Evolutionary conservation across 768 basidiomycete genomes (phyloP).

Genomic region (Cyclocybe aegerita): DNA sequence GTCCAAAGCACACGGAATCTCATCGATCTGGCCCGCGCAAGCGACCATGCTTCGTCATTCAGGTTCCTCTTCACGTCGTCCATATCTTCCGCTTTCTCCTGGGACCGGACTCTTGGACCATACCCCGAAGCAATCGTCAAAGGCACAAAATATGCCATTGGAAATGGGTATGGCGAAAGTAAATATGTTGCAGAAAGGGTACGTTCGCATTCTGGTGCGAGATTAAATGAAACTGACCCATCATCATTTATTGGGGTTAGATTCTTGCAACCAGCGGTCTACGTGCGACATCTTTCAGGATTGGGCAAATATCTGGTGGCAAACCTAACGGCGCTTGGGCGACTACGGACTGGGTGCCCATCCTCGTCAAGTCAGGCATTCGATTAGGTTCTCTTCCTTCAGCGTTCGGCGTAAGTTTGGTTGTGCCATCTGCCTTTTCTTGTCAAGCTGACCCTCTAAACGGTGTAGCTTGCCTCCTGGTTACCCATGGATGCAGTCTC

Average conservation of each 20-base stretch:
- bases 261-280: conserved; percentile 29
- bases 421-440: not conserved
- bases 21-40: conserved; percentile 36
- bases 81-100: conserved; percentile 26
- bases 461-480: conserved; percentile 32
- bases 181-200: conserved; percentile 35
- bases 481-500: conserved; percentile 28
- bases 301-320: conserved; percentile 39
- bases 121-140: conserved; percentile 33
- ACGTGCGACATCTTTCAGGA: conserved; percentile 26
- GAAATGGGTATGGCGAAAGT: conserved; percentile 30
- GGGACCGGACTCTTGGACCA: conserved; percentile 23
- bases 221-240: too few relatives aligned
- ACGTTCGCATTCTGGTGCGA: conserved; percentile 6
- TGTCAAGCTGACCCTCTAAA: not conserved
- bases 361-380: conserved; percentile 35
- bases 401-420: conserved; percentile 23
- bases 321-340: conserved; percentile 36
- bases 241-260: conserved; percentile 12
- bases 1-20: conserved; percentile 39
- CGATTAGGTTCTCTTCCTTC: conserved; percentile 26
- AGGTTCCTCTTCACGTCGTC: conserved; percentile 40
- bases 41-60: conserved; percentile 21
- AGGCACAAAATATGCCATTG: conserved; percentile 23
- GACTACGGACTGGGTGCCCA: conserved; percentile 37